phyloP scores from a whole-genome alignment of 495 filamentous ascomycete species.

The Haplographium delicatum region DNA sequence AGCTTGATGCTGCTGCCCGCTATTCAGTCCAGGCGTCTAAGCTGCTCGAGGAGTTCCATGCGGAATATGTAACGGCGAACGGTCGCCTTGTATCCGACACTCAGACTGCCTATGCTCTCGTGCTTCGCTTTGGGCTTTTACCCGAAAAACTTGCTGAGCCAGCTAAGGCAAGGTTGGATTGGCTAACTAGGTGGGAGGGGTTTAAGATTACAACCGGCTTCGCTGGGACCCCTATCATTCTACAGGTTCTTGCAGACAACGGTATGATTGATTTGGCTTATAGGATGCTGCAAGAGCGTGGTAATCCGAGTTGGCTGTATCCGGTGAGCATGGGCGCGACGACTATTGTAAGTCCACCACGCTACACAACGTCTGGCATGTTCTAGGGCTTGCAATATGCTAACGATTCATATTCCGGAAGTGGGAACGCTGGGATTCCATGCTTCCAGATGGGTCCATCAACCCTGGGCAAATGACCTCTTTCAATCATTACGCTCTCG shows the following conservation, averaged over 20 bases:
- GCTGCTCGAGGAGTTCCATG: slow-evolving; percentile 32
- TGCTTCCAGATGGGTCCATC: slow-evolving; percentile 42
- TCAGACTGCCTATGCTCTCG: slow-evolving; percentile 42
- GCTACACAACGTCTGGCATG: no score
- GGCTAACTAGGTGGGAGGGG: slow-evolving; percentile 31
- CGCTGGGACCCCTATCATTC: slow-evolving; percentile 45
- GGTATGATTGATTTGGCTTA: slow-evolving; percentile 30
- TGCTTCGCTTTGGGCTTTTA: slow-evolving; percentile 40
- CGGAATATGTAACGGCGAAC: slow-evolving; percentile 34
- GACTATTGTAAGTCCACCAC: no score
- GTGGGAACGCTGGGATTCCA: slow-evolving; percentile 54
- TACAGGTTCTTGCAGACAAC: slow-evolving; percentile 35
- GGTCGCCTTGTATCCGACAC: slow-evolving; percentile 40
- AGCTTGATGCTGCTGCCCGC: slow-evolving; percentile 20
- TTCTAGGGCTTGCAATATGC: no score
- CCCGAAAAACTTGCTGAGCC: slow-evolving; percentile 14
- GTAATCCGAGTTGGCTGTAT: slow-evolving; percentile 45
- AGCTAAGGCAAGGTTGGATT: slow-evolving; percentile 30
- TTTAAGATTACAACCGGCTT: slow-evolving; percentile 51
- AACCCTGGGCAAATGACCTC: slow-evolving; percentile 50
- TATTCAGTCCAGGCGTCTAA: slow-evolving; percentile 25
- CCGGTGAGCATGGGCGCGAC: slow-evolving; percentile 45
- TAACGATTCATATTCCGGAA: no score
- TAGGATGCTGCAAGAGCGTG: slow-evolving; percentile 18
- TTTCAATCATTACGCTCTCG: slow-evolving; percentile 48